Percentiles rank a stretch among this genome's conserved stretches.
Conservation (phyloP, 108 stramenopile genomes). For the Phaeodactylum tricornutum region DNA sequence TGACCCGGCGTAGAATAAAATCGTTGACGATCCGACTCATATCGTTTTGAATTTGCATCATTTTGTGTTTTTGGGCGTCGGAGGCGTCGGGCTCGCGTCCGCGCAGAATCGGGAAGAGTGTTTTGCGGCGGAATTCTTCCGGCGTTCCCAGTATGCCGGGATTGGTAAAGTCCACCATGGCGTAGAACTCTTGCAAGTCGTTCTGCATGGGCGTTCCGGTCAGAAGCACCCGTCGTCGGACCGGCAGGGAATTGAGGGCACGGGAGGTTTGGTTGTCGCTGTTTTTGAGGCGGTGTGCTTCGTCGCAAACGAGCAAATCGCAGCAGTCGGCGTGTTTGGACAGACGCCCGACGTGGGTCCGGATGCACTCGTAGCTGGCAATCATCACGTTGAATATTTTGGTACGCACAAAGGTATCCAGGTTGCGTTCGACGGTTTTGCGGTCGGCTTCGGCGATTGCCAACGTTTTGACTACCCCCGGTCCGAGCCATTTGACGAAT, state of each 20-base stretch:
- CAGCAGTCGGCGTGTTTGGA: slow-evolving; percentile 72
- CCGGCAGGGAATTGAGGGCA: slow-evolving; percentile 76
- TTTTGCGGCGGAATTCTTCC: slow-evolving; percentile 75
- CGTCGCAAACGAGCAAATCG: slow-evolving; percentile 94
- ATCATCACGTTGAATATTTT: slow-evolving; percentile 81
- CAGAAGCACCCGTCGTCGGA: slow-evolving; percentile 83
- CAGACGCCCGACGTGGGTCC: slow-evolving; percentile 78
- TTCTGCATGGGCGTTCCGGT: slow-evolving; percentile 98
- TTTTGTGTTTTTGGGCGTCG: slow-evolving; percentile 64
- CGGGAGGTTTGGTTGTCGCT: slow-evolving; percentile 87
- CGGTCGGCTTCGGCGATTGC: slow-evolving; percentile 84
- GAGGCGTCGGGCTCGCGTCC: slow-evolving; percentile 96
- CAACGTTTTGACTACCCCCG: slow-evolving; percentile 59
- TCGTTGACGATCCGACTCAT: slow-evolving; percentile 89
- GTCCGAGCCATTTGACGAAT: slow-evolving; percentile 95
- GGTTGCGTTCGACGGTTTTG: slow-evolving; percentile 70
- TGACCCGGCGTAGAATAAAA: slow-evolving; percentile 94
- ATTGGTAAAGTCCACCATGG: slow-evolving; percentile 97
- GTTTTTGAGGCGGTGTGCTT: slow-evolving; percentile 98
- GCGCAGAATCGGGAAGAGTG: slow-evolving; percentile 76
- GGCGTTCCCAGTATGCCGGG: slow-evolving; percentile 84
- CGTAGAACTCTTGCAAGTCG: slow-evolving; percentile 90
- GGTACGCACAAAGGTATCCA: slow-evolving; percentile 74
- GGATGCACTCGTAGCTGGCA: slow-evolving; percentile 90
- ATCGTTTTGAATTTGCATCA: slow-evolving; percentile 82